Base-by-base conservation (phyloP, 495 filamentous ascomycete genomes). In the Parathielavia hyrcaniae region DNA sequence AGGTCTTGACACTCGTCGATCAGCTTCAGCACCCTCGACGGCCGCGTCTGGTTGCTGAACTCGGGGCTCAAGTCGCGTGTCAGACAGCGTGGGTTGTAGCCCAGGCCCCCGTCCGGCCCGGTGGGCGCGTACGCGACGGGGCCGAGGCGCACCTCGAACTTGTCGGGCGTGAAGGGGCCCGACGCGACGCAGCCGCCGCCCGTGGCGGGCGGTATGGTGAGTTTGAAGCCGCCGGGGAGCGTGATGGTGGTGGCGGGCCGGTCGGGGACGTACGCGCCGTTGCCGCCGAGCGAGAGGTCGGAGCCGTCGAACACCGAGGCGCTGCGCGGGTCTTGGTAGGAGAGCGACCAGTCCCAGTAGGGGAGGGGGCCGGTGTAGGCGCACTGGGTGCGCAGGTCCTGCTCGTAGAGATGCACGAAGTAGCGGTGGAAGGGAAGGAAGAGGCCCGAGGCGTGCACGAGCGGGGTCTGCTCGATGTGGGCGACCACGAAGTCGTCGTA, bases 391-490 rank as follows among this genome's bases (percentile, higher is more conserved):
- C 79, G 74, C 10, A 89, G 73, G 1, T 82, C 81, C 55, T 79
- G 71, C 61, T 86, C 86, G 61, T 82, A 86, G 10, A 73, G 67
- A 64, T 70, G 80, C 47, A 80, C 73, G 64, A 80, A 86, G 61
- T 86, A 80, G 13, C 86, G 76, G 65, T 88, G 86, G 82, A 84
- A 89, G 10, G 79, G 68, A 11, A 88, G 69, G 67, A 89, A 85
- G 45, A 79, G 79, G 9, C 82, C 83, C 50, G 65, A 47, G 11
- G 38, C 76, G 61, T 88, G 85, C 41, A 86, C 85, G 13, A 59
- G 56, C 26, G 72, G 56, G 1, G 81, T 83, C 60, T 85, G 75
- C 51, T 78, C 76, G 60, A 86, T 83, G 64, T 88, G 86, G 9
- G 74, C 74, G 5, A 74, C 80, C 36, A 82, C 74, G 60, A 87